These are phyloP conservation scores for Mycena haematopus DNA, from an alignment of 768 basidiomycete species.

Conservation along the genomic window DNA sequence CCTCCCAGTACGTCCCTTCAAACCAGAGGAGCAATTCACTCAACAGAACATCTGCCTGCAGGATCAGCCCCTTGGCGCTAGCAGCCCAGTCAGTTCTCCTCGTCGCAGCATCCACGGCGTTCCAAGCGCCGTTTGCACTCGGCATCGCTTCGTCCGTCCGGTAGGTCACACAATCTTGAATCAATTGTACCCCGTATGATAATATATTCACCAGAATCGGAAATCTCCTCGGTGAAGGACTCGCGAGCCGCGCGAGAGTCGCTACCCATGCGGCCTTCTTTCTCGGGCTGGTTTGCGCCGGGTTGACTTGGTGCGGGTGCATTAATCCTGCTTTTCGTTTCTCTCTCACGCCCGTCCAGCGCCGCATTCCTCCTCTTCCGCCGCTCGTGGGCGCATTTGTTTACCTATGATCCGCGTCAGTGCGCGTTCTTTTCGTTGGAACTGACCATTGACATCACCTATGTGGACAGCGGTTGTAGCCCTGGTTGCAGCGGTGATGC, in stretches of 20 bases:
- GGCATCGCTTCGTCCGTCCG: background rate
- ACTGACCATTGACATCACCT: background rate
- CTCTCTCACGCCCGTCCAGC: background rate
- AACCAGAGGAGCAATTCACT: background rate
- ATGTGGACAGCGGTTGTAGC: background rate
- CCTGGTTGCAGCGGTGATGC: background rate
- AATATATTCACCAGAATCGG: background rate
- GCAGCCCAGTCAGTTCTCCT: background rate
- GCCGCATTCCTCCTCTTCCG: background rate
- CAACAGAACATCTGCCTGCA: background rate
- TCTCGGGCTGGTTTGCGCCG: background rate
- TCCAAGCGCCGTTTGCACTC: background rate
- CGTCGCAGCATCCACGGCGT: background rate
- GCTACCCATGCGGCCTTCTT: background rate
- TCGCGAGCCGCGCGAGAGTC: background rate
- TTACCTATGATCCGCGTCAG: conserved; percentile 1
- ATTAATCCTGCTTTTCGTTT: background rate
- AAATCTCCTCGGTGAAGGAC: conserved; percentile 1
- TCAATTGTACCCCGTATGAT: background rate
- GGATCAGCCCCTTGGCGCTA: background rate
- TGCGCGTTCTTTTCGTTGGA: background rate
- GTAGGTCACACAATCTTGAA: background rate
- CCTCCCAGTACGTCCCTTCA: background rate
- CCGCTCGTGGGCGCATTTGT: background rate
- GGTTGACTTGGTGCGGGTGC: background rate